Base-by-base conservation (phyloP, 306 rosid species). In the Astragalus membranaceus region DNA sequence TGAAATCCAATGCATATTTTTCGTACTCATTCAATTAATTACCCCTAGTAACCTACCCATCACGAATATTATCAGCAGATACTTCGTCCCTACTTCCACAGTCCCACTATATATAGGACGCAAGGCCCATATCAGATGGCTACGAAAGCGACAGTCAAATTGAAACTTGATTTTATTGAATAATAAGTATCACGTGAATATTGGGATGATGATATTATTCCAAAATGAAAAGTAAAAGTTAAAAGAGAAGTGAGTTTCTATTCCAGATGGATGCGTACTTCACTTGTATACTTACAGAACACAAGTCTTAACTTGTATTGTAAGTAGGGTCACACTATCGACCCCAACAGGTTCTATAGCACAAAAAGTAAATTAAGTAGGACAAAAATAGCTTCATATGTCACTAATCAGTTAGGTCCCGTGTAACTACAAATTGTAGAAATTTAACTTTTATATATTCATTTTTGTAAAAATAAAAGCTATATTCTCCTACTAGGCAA, bases 161-260 rank as follows among this genome's bases (percentile, higher is more conserved):
- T 1, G 39, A 55, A 55, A 20, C 42, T 33, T 30, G 33, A n/a
- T 10, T 10, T 42, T 42, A 42, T 10, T 42, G 48, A 42, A 42
- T 39, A 26, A 20, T 26, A 42, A 42, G 30, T 51, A 16, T 62
- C 71, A 62, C 63, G 71, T 73, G 78, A 63, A 73, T 23, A 51
- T 23, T 5, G 9, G 16, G 50, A 60, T 8, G 51, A 33, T 46
- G 41, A 59, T 72, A 47, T 47, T 72, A 47, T 47, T 46, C 59
- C 48, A 59, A 17, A 47, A 47, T 46, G 6, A 6, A 20, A 51
- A 9, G 60, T 23, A 35, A 20, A 51, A 20, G 60, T 23, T 33
- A 35, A 42, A 59, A 60, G 11, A 48, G 14, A 48, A 51, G 46
- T 39, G 64, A 52, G 63, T 73, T 47, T 47, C 10, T 43, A 6